A percentile compares a stretch with the other conserved stretches of the same genome.
These are phyloP conservation scores for Metschnikowia peoriensis DNA, from an alignment of 805 yeast genomes.

Conservation along the genomic window DNA sequence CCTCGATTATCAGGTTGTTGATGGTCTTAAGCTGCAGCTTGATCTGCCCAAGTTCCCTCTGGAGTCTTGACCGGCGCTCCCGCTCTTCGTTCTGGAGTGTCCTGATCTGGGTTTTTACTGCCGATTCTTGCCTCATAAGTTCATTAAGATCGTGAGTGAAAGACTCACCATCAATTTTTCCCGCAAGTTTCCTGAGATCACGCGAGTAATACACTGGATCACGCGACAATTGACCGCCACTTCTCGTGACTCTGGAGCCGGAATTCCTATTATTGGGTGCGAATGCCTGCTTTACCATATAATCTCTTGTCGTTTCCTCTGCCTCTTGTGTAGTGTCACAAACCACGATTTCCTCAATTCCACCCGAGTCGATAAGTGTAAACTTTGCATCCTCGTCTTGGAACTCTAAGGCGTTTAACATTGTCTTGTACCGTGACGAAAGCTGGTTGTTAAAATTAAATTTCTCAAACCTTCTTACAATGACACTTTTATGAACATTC, in stretches of 20 bases:
- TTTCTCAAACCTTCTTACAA: conserved; percentile 53
- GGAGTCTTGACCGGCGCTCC: conserved; percentile 11
- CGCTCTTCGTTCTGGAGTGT: conserved; percentile 15
- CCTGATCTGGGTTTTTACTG: conserved; percentile 15
- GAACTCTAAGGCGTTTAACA: conserved; percentile 62
- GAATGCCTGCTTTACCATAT: conserved; percentile 38
- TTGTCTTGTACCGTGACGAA: conserved; percentile 26
- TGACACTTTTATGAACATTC: conserved; percentile 38
- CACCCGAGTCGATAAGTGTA: conserved; percentile 60
- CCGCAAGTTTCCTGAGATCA: conserved; percentile 30
- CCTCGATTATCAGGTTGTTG: conserved; percentile 27
- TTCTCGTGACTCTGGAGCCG: conserved; percentile 39
- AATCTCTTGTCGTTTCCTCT: conserved; percentile 31
- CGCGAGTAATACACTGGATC: conserved; percentile 52
- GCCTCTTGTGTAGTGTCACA: conserved; percentile 53
- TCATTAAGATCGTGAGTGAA: conserved; percentile 18
- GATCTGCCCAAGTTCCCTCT: conserved; percentile 8
- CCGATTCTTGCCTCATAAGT: conserved; percentile 17
- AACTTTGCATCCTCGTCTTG: conserved; percentile 54
- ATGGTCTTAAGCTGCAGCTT: conserved; percentile 16
- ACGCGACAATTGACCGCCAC: conserved; percentile 44
- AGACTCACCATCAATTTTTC: conserved; percentile 17
- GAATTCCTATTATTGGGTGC: conserved; percentile 43
- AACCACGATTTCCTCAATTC: conserved; percentile 58
- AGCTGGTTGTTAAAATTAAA: conserved; percentile 46